Evolutionary conservation across 2,329 filamentous ascomycete genomes (phyloP), one percentile per base, ranked within the genome.

Genomic region (Diatrype stigma): DNA sequence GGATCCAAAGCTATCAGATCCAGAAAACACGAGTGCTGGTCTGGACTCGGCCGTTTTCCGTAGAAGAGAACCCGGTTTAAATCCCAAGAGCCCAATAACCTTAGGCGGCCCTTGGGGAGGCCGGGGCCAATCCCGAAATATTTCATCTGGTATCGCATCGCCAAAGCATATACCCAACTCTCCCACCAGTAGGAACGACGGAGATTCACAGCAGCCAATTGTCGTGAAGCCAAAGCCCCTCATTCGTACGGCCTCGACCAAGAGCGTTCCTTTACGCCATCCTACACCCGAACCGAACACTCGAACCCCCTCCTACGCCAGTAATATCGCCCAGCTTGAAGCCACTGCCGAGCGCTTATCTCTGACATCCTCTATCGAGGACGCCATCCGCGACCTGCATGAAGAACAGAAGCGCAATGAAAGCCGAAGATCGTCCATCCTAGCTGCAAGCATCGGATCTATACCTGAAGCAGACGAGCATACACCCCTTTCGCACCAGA

Each of bases 341-440:
- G 84, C 86, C 57, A 86, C 84, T 11, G 88, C 88, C 46, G 87
- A 91, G 69, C 80, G 84, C 57, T 75, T 92, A 67, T 89, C 86
- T 59, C 80, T 81, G 73, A 85, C 84, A 51, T 88, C 85, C 55
- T 89, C 88, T 55, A 87, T 91, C 63, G 87, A 87, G 61, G 82
- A 88, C 72, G 87, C 89, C 59, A 92, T 91, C 60, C 81, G 86
- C 52, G 82, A 86, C 62, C 75, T 90, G 57, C 84, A 89, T 68
- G 75, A 82, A 54, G 84, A 89, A 68, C 74, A 88, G 63, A 89
- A 89, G 70, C 79, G 82, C 58, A 81, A 76, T 63, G 86, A 88
- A 63, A 89, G 84, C 63, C 77, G 81, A 54, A 77, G 80, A 51
- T 86, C 84, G 2, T 87, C 84, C 8, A 73, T 84, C 46, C 73